Evolutionary conservation across 495 filamentous ascomycete genomes (phyloP).

Genomic region (Aspergillus avenaceus): DNA sequence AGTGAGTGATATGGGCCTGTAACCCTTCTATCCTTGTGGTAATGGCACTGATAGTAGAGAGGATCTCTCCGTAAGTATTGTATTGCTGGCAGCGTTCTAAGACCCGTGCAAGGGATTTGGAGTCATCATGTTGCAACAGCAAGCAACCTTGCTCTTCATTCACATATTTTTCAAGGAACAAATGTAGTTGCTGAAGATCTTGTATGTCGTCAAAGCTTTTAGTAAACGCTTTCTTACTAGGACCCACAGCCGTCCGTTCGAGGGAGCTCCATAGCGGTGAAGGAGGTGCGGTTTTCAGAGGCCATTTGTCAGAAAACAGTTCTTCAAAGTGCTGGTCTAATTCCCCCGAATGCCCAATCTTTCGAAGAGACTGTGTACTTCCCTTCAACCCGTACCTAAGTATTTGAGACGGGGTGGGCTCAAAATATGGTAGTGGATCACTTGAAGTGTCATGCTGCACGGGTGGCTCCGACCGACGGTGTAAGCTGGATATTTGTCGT

Average conservation of each 20-base stretch:
- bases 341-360: background rate
- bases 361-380: constrained; percentile 4
- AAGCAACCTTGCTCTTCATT: constrained; percentile 1
- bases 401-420: constrained; percentile 26
- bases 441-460: constrained; percentile 5
- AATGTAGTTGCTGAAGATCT: constrained; percentile 7
- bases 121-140: constrained; percentile 7
- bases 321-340: constrained; percentile 9
- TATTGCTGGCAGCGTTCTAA: constrained; percentile 15
- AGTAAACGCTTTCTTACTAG: constrained; percentile 6
- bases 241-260: background rate
- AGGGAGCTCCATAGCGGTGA: constrained; percentile 21
- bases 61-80: constrained; percentile 23
- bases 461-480: constrained; percentile 3
- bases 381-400: constrained; percentile 29
- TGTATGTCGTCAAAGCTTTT: constrained; percentile 1
- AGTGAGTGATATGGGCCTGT: background rate
- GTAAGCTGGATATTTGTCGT: background rate
- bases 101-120: background rate
- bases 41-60: constrained; percentile 25
- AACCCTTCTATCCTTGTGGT: constrained; percentile 20
- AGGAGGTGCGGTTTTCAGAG: constrained; percentile 11
- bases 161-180: constrained; percentile 21
- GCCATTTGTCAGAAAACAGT: constrained; percentile 25
- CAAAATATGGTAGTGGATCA: background rate